Conservation (phyloP, 345 rosid species). For the Zanthoxylum bungeanum region DNA sequence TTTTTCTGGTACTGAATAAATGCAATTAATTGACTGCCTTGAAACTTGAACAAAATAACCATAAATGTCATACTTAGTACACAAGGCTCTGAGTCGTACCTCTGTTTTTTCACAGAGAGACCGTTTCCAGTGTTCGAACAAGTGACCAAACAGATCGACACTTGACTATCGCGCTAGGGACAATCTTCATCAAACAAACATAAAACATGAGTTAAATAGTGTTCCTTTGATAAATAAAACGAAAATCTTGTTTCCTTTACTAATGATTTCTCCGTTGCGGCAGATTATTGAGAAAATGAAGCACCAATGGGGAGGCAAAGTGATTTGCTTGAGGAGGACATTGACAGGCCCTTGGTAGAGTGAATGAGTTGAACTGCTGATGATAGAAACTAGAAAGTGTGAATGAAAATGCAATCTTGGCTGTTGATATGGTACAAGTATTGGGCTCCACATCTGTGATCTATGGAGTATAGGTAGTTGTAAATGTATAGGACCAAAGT, state of each 20-base stretch:
- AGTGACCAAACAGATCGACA: too few species aligned
- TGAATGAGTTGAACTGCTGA: constrained; percentile 1
- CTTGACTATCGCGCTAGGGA: too few species aligned
- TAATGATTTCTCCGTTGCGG: neutral
- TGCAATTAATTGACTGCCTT: neutral
- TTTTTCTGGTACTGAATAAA: neutral
- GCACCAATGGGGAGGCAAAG: constrained; percentile 56
- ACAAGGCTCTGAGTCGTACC: too few species aligned
- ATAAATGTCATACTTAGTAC: too few species aligned
- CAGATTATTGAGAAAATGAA: constrained; percentile 48
- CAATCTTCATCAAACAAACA: too few species aligned
- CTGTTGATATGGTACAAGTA: constrained; percentile 11
- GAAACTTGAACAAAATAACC: neutral
- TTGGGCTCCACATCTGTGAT: neutral
- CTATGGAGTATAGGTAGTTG: constrained; percentile 22
- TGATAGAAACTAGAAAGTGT: neutral
- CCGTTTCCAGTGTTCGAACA: too few species aligned
- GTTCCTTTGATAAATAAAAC: neutral
- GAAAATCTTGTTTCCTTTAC: constrained; percentile 5
- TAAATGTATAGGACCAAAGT: constrained; percentile 36
- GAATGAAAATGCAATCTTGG: constrained; percentile 7
- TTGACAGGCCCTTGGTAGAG: constrained; percentile 87
- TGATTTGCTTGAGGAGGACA: constrained; percentile 80
- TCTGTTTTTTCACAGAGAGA: too few species aligned
- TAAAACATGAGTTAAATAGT: neutral